phyloP scores from a whole-genome alignment of 2,329 filamentous ascomycete species.

The Fusarium gaditjirri region DNA sequence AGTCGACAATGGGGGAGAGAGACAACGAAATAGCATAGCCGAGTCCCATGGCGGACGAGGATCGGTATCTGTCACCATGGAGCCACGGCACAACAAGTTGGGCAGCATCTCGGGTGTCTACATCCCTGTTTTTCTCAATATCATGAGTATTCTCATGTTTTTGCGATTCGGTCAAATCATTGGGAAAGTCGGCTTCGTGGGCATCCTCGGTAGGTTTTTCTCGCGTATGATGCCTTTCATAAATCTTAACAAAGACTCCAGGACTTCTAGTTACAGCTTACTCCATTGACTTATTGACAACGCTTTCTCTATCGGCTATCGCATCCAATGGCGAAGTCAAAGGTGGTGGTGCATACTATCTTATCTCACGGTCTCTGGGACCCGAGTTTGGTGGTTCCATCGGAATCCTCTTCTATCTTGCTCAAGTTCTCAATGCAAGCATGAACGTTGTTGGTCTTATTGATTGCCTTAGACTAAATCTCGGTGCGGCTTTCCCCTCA shows the following conservation, averaged over 20 bases:
- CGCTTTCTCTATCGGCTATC: conserved; percentile 87
- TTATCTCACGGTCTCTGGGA: conserved; percentile 86
- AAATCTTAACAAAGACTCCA: conserved; percentile 46
- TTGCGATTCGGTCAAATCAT: conserved; percentile 87
- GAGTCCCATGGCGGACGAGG: conserved; percentile 21
- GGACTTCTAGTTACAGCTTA: conserved; percentile 81
- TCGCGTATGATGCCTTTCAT: neutral
- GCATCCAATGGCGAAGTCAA: conserved; percentile 90
- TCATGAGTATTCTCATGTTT: conserved; percentile 93
- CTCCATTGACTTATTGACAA: conserved; percentile 83
- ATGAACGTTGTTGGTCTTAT: conserved; percentile 89
- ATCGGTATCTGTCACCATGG: conserved; percentile 44
- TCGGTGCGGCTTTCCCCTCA: conserved; percentile 73
- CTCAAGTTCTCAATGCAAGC: conserved; percentile 86
- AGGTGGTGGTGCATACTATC: conserved; percentile 87
- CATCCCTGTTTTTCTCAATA: conserved; percentile 88
- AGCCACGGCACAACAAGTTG: conserved; percentile 68
- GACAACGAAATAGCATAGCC: conserved; percentile 6
- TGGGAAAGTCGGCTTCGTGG: conserved; percentile 81
- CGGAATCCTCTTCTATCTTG: conserved; percentile 88
- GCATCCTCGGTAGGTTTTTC: conserved; percentile 74
- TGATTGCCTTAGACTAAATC: conserved; percentile 82
- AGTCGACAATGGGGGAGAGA: conserved; percentile 15
- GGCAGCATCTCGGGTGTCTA: conserved; percentile 84
- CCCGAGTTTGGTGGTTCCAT: conserved; percentile 92